Conservation (phyloP, 1,284 basidiomycete genomes). For the Omphalotus olearius region DNA sequence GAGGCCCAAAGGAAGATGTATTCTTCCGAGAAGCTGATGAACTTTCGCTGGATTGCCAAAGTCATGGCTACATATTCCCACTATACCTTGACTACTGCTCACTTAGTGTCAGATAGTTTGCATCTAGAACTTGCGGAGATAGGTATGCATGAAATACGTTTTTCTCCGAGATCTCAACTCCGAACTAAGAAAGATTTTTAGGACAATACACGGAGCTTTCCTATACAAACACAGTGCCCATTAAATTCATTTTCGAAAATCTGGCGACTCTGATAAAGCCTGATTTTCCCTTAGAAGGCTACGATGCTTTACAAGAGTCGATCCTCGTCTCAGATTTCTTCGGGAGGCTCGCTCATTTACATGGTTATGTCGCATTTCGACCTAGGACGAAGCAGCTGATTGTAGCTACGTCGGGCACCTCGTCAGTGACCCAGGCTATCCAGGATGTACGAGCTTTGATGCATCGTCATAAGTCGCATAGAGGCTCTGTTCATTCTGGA, state of each 20-base stretch:
- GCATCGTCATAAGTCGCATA: conserved; percentile 31
- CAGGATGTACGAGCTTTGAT: conserved; percentile 38
- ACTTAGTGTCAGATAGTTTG: conserved; percentile 32
- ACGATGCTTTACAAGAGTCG: conserved; percentile 32
- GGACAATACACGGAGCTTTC: conserved; percentile 49
- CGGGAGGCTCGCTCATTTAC: conserved; percentile 36
- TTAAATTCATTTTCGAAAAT: conserved; percentile 38
- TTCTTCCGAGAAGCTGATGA: conserved; percentile 40
- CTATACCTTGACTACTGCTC: conserved; percentile 32
- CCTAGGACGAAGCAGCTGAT: conserved; percentile 38
- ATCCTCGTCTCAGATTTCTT: conserved; percentile 32
- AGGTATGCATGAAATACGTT: conserved; percentile 22
- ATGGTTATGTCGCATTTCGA: conserved; percentile 39
- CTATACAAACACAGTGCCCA: conserved; percentile 32
- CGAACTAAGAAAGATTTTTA: conserved; percentile 15
- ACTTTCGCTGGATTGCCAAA: conserved; percentile 48
- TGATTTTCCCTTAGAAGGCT: conserved; percentile 45
- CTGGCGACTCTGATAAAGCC: conserved; percentile 31
- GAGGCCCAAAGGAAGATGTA: conserved; percentile 42
- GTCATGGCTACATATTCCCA: conserved; percentile 39
- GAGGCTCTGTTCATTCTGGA: conserved; percentile 41
- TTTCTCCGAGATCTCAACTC: not conserved
- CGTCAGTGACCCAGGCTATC: conserved; percentile 34
- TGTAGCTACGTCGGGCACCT: conserved; percentile 44
- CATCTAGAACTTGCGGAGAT: conserved; percentile 37